Percentiles rank a stretch among this genome's conserved stretches.
These are phyloP conservation scores for Actinomortierella wolfii DNA, from an alignment of 371 early-diverging fungal genomes.

Conservation along the genomic window DNA sequence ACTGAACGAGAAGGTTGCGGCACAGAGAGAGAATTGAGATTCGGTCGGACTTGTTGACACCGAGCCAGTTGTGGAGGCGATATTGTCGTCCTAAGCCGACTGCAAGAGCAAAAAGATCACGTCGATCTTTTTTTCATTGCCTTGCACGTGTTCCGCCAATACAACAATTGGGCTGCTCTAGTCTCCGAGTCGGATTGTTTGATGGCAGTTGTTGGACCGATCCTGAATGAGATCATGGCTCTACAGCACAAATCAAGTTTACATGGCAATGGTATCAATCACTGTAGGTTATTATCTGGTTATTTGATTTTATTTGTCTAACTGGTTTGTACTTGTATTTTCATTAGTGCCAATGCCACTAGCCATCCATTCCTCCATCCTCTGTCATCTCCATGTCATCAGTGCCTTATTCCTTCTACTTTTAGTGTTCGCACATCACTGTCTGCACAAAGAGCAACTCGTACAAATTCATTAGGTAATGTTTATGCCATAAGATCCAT, in stretches of 20 bases:
- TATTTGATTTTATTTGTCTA: too few species aligned
- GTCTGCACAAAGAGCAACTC: too few species aligned
- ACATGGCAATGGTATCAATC: constrained; percentile 15
- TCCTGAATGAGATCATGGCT: constrained; percentile 10
- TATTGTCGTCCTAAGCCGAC: constrained; percentile 13
- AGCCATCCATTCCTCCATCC: too few species aligned
- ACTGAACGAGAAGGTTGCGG: constrained; percentile 15
- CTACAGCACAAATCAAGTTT: constrained; percentile 11
- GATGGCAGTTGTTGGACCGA: constrained; percentile 6
- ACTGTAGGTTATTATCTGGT: too few species aligned
- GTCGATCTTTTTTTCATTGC: constrained; percentile 13
- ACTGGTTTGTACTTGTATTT: too few species aligned
- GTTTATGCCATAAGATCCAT: too few species aligned
- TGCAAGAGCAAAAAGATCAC: constrained; percentile 15
- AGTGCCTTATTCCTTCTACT: too few species aligned
- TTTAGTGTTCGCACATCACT: too few species aligned
- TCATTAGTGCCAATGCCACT: too few species aligned
- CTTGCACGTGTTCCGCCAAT: constrained; percentile 16
- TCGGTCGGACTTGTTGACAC: constrained; percentile 5
- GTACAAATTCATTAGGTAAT: too few species aligned
- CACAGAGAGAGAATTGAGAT: constrained; percentile 9
- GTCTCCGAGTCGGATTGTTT: constrained; percentile 10
- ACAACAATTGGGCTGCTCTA: constrained; percentile 6
- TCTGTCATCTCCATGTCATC: too few species aligned
- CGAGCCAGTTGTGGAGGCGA: constrained; percentile 8